A percentile compares a stretch with the other conserved stretches of the same genome.
phyloP scores from a whole-genome alignment of 139 green algal genomes.

The Deuterostichococcus epilithicus region DNA sequence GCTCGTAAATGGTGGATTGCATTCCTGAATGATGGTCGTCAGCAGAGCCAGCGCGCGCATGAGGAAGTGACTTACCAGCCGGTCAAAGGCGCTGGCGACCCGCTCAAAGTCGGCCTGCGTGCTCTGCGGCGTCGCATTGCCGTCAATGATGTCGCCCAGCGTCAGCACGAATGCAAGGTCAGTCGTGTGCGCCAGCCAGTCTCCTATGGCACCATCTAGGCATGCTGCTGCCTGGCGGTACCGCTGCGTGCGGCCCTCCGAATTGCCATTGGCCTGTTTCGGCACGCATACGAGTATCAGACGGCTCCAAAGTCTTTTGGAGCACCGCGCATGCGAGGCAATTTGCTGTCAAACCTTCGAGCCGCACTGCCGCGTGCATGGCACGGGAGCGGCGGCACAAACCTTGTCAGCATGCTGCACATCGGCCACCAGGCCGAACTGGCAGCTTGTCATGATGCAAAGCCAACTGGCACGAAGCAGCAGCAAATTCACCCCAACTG shows the following conservation, averaged over 20 bases:
- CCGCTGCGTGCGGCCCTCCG: conserved; percentile 52
- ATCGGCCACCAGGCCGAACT: neutral
- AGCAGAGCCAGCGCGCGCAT: neutral
- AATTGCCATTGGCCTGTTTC: conserved; percentile 32
- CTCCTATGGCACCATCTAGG: conserved; percentile 41
- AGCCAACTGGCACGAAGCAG: no score
- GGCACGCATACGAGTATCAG: neutral
- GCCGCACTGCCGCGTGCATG: no score
- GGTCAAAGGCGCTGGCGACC: conserved; percentile 19
- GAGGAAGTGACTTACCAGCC: conserved; percentile 3
- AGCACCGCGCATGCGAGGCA: no score
- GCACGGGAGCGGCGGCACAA: no score
- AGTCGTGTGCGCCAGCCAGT: conserved; percentile 10
- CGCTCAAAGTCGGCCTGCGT: conserved; percentile 21
- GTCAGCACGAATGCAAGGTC: conserved; percentile 41
- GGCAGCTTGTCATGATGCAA: neutral
- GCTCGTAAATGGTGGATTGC: no score
- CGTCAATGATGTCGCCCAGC: conserved; percentile 70
- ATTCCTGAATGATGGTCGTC: no score
- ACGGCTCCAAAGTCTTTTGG: no score
- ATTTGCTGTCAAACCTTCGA: no score
- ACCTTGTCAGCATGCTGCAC: neutral
- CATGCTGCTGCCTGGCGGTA: conserved; percentile 58
- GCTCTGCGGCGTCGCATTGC: conserved; percentile 24
- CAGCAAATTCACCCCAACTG: no score